These are phyloP conservation scores for Crucibulum laeve DNA, from an alignment of 768 basidiomycete genomes.

Conservation along the genomic window DNA sequence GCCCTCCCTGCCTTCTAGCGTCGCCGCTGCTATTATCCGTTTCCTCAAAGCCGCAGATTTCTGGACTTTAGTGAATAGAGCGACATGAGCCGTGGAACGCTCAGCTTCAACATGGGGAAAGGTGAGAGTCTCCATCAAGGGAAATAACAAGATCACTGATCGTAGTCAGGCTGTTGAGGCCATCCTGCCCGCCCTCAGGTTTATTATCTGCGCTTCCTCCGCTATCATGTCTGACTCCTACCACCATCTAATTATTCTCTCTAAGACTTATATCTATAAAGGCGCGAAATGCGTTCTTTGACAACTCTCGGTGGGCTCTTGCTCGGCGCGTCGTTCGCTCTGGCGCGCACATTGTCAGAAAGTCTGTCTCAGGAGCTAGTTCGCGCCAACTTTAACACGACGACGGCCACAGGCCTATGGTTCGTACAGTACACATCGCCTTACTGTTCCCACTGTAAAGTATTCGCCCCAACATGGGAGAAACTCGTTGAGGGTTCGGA, in stretches of 20 bases:
- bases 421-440: constrained; percentile 89
- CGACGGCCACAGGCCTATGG: constrained; percentile 62
- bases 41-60: constrained; percentile 59
- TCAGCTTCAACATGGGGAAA: constrained; percentile 48
- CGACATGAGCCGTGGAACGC: constrained; percentile 46
- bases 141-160: no score
- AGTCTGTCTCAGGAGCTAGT: no score
- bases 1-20: constrained; percentile 52
- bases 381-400: constrained; percentile 52
- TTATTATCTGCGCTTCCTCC: no score
- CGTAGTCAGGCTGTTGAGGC: no score
- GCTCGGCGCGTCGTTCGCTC: no score
- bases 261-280: no score
- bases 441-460: constrained; percentile 74
- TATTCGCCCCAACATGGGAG: constrained; percentile 82
- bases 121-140: constrained; percentile 48
- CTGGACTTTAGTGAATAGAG: constrained; percentile 61
- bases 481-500: constrained; percentile 52
- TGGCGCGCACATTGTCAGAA: no score
- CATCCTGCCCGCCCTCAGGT: no score
- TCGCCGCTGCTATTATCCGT: constrained; percentile 70
- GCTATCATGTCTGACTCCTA: no score
- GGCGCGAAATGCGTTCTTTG: no score
- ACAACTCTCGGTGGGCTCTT: no score
- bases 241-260: no score